Percentiles rank a stretch among this genome's conserved stretches.
phyloP scores from a whole-genome alignment of 345 rosid genomes.

The Pistacia atlantica region DNA sequence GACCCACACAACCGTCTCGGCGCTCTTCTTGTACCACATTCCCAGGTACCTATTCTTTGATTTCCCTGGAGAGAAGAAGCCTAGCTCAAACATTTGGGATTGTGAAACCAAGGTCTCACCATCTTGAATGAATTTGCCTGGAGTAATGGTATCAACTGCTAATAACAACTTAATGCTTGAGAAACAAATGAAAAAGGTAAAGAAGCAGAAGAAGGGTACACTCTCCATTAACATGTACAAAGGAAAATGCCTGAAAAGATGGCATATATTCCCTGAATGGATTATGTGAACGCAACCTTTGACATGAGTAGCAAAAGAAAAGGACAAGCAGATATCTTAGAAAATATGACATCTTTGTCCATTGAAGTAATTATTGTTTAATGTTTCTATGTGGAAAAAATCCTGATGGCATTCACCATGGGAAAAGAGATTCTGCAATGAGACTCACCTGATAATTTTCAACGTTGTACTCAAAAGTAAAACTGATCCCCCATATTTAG shows the following conservation, averaged over 20 bases:
- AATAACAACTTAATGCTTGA: neutral
- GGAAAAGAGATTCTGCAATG: too few relatives aligned
- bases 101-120: constrained; percentile 19
- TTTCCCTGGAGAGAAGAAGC: constrained; percentile 26
- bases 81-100: constrained; percentile 20
- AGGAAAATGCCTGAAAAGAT: neutral
- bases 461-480: too few relatives aligned
- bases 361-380: too few relatives aligned
- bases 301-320: too few relatives aligned
- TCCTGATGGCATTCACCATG: too few relatives aligned
- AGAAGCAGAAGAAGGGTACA: neutral
- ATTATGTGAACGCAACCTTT: too few relatives aligned
- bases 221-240: neutral
- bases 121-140: constrained; percentile 15
- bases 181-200: neutral
- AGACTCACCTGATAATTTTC: too few relatives aligned
- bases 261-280: too few relatives aligned
- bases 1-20: constrained; percentile 42
- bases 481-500: too few relatives aligned
- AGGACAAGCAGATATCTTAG: too few relatives aligned
- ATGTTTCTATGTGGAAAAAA: too few relatives aligned
- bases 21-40: constrained; percentile 43
- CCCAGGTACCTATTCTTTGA: constrained; percentile 41
- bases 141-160: constrained; percentile 14
- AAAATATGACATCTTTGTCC: too few relatives aligned